Conservation (phyloP, 345 rosid species). For the Gossypium bickii region DNA sequence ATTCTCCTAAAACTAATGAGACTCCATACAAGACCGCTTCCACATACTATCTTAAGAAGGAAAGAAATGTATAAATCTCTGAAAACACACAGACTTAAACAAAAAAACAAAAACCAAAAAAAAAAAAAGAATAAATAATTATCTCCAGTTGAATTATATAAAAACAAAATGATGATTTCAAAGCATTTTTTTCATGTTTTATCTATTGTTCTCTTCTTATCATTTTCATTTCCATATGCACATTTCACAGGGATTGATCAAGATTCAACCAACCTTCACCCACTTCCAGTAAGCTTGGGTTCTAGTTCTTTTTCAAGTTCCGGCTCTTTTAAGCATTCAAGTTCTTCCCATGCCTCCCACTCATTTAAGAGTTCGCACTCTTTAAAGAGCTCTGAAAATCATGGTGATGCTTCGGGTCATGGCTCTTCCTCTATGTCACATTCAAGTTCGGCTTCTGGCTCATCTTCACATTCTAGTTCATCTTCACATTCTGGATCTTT, state of each 20-base stretch:
- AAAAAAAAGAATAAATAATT: background rate
- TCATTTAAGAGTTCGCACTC: background rate
- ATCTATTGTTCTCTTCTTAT: background rate
- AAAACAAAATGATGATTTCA: background rate
- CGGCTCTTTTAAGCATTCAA: background rate
- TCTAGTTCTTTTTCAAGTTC: background rate
- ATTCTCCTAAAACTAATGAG: background rate
- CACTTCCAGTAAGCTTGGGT: background rate
- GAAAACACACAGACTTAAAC: background rate
- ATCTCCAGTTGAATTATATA: background rate
- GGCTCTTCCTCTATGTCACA: background rate
- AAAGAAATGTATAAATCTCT: background rate
- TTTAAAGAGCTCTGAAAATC: background rate
- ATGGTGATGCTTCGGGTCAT: background rate
- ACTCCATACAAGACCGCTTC: background rate
- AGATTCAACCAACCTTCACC: background rate
- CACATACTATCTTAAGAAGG: background rate
- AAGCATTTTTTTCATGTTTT: background rate
- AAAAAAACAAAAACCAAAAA: background rate
- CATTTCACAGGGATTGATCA: background rate
- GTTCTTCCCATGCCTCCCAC: background rate
- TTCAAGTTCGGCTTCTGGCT: background rate
- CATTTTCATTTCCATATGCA: constrained; percentile 1
- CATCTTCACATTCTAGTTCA: background rate
- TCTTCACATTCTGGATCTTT: background rate